Base-by-base conservation (phyloP, 2,329 filamentous ascomycete genomes). In the Ceratocystis huliohia region DNA sequence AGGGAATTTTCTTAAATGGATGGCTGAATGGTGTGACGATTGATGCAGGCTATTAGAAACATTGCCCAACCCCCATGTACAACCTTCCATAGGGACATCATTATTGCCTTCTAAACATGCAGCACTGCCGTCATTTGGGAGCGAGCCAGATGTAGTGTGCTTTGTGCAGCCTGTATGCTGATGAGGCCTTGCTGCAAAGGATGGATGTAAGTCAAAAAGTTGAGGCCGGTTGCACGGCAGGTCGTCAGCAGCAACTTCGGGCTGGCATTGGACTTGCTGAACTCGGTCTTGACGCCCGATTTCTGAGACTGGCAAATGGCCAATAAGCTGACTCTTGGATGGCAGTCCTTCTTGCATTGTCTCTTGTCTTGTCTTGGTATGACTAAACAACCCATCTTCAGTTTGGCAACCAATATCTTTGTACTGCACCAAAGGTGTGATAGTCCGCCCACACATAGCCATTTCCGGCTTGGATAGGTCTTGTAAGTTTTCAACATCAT, bases 371-470 rank as follows among this genome's bases (percentile, higher is more conserved):
- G 30, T 46, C 25, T 33, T 30, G 22, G 22, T n/a, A 22, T 57
- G 53, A 57, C 45, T 28, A 5, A 63, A 37, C 17, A 64, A 15
- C 13, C 22, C 2, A 30, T 64, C 50, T 7, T 67, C 65, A 10
- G 69, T 46, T 61, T 66, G 61, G 28, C 66, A 67, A n/a, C 41
- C 64, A 22, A 45, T 53, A 53, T 69, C 65, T 22, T 53, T 61
- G 45, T 68, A 69, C 57, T 22, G 57, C 8, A 50, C 41, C 7
- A 46, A 28, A n/a, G 63, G 61, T 4, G 8, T 22, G 7, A 62
- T 30, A 15, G 57, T 25, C 22, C 13, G 25, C 10, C 20, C 30
- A 28, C 2, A n/a, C 13, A 13, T 30, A 2, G 22, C 28, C 28
- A 30, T 3, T 33, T 57, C 53, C n/a, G 53, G 53, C 22, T 5